A percentile compares a stretch with the other conserved stretches of the same genome.
phyloP scores from a whole-genome alignment of 1,139 yeast genomes.

The Protomyces gravidus region DNA sequence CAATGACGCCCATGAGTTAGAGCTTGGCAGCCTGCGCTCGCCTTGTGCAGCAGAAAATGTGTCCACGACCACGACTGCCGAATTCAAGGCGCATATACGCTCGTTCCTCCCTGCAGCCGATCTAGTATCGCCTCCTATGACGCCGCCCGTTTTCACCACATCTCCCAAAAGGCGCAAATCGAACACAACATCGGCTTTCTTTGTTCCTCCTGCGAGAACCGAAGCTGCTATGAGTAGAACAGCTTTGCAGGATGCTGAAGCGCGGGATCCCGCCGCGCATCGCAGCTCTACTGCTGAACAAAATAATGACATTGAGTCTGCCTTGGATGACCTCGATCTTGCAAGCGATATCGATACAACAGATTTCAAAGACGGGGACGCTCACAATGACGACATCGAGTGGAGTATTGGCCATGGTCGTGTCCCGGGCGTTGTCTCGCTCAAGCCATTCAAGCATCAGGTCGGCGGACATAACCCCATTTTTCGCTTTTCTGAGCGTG shows the following conservation, averaged over 20 bases:
- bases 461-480: slow-evolving; percentile 99
- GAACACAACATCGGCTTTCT: neutral
- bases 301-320: neutral
- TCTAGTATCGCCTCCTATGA: slow-evolving; percentile 7
- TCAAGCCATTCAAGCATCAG: slow-evolving; percentile 77
- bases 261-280: neutral
- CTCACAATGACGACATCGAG: slow-evolving; percentile 21
- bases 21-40: slow-evolving; percentile 9
- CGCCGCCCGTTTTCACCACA: neutral
- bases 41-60: slow-evolving; percentile 2
- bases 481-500: slow-evolving; percentile 80
- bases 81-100: slow-evolving; percentile 11
- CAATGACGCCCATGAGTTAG: neutral
- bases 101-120: neutral
- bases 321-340: neutral
- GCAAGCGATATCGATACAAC: neutral
- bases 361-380: neutral
- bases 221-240: neutral
- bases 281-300: neutral
- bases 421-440: slow-evolving; percentile 32
- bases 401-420: slow-evolving; percentile 24
- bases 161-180: neutral
- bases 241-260: neutral
- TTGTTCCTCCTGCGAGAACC: neutral
- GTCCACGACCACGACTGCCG: slow-evolving; percentile 23